A percentile compares a stretch with the other conserved stretches of the same genome.
phyloP scores from a whole-genome alignment of 805 yeast genomes.

The Sugiyamaella valdiviana region DNA sequence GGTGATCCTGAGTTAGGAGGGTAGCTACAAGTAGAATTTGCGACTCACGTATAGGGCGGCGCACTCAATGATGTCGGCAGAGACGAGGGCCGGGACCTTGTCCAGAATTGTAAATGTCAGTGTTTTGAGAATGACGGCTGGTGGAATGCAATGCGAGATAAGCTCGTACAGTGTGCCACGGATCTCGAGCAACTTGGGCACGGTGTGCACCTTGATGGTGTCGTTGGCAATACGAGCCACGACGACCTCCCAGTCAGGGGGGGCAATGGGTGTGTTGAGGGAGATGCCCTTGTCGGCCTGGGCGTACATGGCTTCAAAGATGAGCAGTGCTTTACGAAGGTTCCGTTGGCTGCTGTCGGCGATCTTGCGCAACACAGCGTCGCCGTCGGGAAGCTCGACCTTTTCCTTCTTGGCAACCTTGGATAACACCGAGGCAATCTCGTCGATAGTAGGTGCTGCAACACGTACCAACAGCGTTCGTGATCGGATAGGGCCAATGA shows the following conservation, averaged over 20 bases:
- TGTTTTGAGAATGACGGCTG: constrained; percentile 67
- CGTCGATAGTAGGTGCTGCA: constrained; percentile 66
- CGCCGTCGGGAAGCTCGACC: constrained; percentile 33
- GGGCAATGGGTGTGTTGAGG: constrained; percentile 46
- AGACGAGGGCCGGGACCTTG: constrained; percentile 23
- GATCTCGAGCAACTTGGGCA: constrained; percentile 41
- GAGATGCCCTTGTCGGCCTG: constrained; percentile 25
- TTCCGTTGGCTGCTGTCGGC: constrained; percentile 59
- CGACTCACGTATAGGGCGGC: constrained; percentile 40
- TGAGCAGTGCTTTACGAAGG: constrained; percentile 66
- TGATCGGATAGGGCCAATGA: constrained; percentile 89
- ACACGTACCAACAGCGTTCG: constrained; percentile 85
- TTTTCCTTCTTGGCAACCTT: constrained; percentile 54
- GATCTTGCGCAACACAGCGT: constrained; percentile 44
- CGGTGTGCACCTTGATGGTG: constrained; percentile 57
- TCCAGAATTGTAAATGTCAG: constrained; percentile 36
- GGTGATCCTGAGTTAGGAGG: constrained; percentile 49
- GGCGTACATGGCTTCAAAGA: constrained; percentile 67
- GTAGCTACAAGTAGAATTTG: constrained; percentile 28
- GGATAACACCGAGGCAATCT: constrained; percentile 50
- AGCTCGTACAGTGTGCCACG: constrained; percentile 74
- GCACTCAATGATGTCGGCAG: constrained; percentile 40
- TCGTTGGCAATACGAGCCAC: constrained; percentile 57
- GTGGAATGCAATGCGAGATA: constrained; percentile 89
- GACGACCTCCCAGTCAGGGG: constrained; percentile 88